phyloP scores from a whole-genome alignment of 768 basidiomycete genomes.

The Lentinula sp. region DNA sequence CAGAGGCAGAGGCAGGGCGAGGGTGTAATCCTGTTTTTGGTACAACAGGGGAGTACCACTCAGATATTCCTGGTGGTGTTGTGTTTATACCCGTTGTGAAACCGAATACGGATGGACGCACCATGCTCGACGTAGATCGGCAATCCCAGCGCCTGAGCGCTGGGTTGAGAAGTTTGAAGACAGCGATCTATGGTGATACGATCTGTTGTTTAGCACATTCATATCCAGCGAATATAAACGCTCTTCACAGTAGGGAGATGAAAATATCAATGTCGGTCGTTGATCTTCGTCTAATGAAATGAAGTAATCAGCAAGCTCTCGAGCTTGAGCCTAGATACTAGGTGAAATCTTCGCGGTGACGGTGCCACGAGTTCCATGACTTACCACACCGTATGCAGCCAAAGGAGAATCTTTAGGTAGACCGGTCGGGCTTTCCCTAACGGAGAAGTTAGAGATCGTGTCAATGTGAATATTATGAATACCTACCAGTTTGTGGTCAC shows the following conservation, averaged over 20 bases:
- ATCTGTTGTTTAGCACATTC: neutral
- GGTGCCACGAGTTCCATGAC: neutral
- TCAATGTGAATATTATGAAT: neutral
- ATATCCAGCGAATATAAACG: neutral
- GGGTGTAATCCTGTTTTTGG: constrained; percentile 72
- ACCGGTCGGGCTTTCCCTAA: constrained; percentile 35
- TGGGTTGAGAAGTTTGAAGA: constrained; percentile 70
- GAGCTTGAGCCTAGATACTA: constrained; percentile 40
- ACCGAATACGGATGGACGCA: constrained; percentile 16
- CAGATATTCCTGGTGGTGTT: constrained; percentile 46
- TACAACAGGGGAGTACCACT: constrained; percentile 74
- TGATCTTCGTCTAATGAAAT: constrained; percentile 36
- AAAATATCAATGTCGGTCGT: constrained; percentile 25
- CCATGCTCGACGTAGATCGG: constrained; percentile 82
- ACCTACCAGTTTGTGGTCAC: constrained; percentile 36
- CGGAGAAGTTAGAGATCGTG: neutral
- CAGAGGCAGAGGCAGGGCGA: constrained; percentile 53
- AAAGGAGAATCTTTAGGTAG: constrained; percentile 47
- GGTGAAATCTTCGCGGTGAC: neutral
- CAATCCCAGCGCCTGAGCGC: constrained; percentile 51
- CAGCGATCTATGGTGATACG: constrained; percentile 60
- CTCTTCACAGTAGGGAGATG: constrained; percentile 74
- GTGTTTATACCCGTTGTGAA: neutral
- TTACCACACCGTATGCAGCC: constrained; percentile 42
- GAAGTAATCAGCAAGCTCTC: constrained; percentile 43